Base-by-base conservation (phyloP, 1,284 basidiomycete genomes). In the Cystobasidiaceae sp. region DNA sequence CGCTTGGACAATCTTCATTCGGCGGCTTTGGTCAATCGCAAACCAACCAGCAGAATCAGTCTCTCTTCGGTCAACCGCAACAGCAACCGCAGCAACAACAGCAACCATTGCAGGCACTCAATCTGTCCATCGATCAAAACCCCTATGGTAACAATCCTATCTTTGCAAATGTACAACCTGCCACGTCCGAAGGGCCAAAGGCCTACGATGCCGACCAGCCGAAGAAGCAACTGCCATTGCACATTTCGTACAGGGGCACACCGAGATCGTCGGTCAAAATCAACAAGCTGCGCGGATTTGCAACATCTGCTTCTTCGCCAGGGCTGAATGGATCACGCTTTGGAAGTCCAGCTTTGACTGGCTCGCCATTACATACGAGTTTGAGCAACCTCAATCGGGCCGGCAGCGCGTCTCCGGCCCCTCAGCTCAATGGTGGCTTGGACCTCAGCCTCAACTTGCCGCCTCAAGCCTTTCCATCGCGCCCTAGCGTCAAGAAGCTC, bases 401-500 rank as follows among this genome's bases (percentile, higher is more conserved):
- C 66, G 39, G 60, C 58, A 46, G 68, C 68, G 55, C 72, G 72
- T 64, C 71, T 67, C 33, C 73, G 68, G 46, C 70, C 70, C 41
- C 32, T 21, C 34, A 11, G 21, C 34, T 9, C 5, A 23, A 21
- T 28, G 21, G 37, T 32, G 58, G 46, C 4, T 52, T 73, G 41
- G 71, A 67, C 5, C 68, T 73, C 39, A 63, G 67, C 73, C 75
- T 72, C 34, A 70, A 77, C 0, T 74, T 81, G 8, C 77, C 76
- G 17, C 79, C 81, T 19, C 80, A 82, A 69, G 88, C 80, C 78
- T 92, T 74, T 79, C 85, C 72, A 81, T 87, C 71, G 23, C 83
- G 88, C 41, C 85, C 87, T 64, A 96, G 90, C 75, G 90, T 97
- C 68, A 98, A 97, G 82, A 94, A 96, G 76, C 84, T 98, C 59